These are phyloP conservation scores for Phytophthora sansomeana DNA, from an alignment of 352 stramenopile species.

Conservation along the genomic window DNA sequence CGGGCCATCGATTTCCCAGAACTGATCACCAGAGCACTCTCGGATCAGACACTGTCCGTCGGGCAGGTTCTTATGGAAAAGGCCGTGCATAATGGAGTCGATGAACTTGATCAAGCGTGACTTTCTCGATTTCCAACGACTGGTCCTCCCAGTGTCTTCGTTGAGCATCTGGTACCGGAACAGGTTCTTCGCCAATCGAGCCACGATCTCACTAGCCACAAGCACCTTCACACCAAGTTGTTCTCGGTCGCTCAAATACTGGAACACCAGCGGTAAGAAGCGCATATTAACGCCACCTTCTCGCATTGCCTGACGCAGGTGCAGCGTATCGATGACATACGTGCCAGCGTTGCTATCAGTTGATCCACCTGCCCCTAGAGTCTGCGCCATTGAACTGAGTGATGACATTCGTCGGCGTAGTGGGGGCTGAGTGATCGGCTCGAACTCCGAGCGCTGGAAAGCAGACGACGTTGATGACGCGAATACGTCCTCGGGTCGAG, in stretches of 20 bases:
- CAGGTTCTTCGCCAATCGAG: slow-evolving; percentile 75
- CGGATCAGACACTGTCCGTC: slow-evolving; percentile 30
- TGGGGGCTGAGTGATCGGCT: slow-evolving; percentile 24
- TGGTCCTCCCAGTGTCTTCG: slow-evolving; percentile 50
- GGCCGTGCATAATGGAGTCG: slow-evolving; percentile 70
- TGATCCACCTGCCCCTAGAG: slow-evolving; percentile 17
- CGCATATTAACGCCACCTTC: slow-evolving; percentile 72
- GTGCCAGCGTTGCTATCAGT: slow-evolving; percentile 42
- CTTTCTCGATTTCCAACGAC: slow-evolving; percentile 67
- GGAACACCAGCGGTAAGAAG: slow-evolving; percentile 77
- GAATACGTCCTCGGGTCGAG: slow-evolving; percentile 34
- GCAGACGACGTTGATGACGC: slow-evolving; percentile 18
- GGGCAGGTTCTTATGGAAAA: slow-evolving; percentile 61
- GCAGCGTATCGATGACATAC: slow-evolving; percentile 76
- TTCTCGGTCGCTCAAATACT: slow-evolving; percentile 38
- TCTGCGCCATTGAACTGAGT: slow-evolving; percentile 47
- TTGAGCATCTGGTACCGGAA: slow-evolving; percentile 73
- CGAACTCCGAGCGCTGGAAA: slow-evolving; percentile 16
- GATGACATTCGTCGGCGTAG: slow-evolving; percentile 49
- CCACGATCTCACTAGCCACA: slow-evolving; percentile 74
- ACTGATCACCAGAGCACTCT: slow-evolving; percentile 67
- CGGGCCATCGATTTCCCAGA: slow-evolving; percentile 76
- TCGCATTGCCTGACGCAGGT: slow-evolving; percentile 68
- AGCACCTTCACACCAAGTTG: slow-evolving; percentile 67
- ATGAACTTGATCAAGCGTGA: slow-evolving; percentile 68